Evolutionary conservation across 2,329 filamentous ascomycete species (phyloP), one percentile per base, ranked within the genome.

Genomic region (Claviceps cyperi): DNA sequence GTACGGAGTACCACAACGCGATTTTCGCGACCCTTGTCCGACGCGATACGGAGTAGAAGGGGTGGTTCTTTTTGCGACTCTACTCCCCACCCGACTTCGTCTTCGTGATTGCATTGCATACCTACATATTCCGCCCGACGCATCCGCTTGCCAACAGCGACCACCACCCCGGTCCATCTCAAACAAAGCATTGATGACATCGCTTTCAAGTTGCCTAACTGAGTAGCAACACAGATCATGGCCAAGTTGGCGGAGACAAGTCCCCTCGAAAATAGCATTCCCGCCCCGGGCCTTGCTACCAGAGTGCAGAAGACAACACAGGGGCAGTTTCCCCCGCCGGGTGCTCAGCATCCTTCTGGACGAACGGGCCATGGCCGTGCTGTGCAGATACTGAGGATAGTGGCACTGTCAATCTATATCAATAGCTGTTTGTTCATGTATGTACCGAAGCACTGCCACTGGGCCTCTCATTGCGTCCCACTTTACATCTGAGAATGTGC

Each of bases 371-470:
- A 81, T 63, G 72, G 76, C 46, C 61, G 64, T 8, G 57, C 69
- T 14, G 68, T 73, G 52, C 74, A 78, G 56, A 56, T 74, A 22
- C 47, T 80, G 39, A 72, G 79, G n/a, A 72, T 72, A 39, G 48
- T 74, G n/a, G 66, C 69, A 9, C 71, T 80, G 53, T 61, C 59
- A 21, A 36, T 75, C 53, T 82, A 80, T 60, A 80, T 82, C 57
- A 55, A 66, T 15, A 58, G 60, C 15, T 72, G 74, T 53, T 71
- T 68, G 52, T 36, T 75, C 43, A 64, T 67, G 78, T 81, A 48
- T 32, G 50, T 48, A 6, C 14, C 19, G 32, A 35, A 37, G 5
- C 7, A 3, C 13, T 5, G 17, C 8, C 8, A 35, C 9, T 14
- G 24, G 43, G 15, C 24, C 24, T 21, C 4, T 21, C 39, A 3